A percentile compares a stretch with the other conserved stretches of the same genome.
Conservation (phyloP, 768 basidiomycete genomes). For the Tephrocybe sp. region DNA sequence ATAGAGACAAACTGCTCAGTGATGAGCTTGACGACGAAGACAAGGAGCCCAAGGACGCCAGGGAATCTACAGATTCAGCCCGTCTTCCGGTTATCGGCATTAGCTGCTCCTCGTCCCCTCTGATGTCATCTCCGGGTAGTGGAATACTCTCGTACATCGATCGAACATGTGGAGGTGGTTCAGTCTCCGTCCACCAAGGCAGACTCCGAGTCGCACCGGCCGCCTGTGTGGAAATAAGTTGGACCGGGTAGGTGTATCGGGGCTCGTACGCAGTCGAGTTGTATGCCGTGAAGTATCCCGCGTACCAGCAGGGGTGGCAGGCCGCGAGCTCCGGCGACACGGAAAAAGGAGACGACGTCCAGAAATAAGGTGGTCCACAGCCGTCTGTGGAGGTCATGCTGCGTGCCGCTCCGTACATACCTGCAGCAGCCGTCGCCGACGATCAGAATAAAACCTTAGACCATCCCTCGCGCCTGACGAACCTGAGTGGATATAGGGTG, state of each 20-base stretch:
- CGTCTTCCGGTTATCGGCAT: background rate
- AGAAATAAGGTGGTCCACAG: background rate
- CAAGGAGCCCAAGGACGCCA: background rate
- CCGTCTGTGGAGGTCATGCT: background rate
- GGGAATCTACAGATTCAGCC: no score
- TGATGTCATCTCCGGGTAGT: background rate
- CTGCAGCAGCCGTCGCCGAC: background rate
- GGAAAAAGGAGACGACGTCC: background rate
- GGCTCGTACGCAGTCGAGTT: background rate
- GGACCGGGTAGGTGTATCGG: background rate
- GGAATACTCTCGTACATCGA: constrained; percentile 3
- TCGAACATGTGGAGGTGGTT: constrained; percentile 2
- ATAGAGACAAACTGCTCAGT: background rate
- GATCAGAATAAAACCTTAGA: background rate
- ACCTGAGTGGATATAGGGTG: no score
- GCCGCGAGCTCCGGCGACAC: background rate
- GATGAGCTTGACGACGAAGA: background rate
- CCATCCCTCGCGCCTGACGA: no score
- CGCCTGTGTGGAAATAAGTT: background rate
- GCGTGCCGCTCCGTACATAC: background rate
- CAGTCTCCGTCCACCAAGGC: background rate
- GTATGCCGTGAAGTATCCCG: background rate
- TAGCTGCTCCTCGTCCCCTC: background rate
- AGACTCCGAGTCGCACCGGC: background rate
- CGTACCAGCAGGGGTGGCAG: background rate